Conservation (phyloP, 2,329 filamentous ascomycete genomes). For the Beauveria asiatica region DNA sequence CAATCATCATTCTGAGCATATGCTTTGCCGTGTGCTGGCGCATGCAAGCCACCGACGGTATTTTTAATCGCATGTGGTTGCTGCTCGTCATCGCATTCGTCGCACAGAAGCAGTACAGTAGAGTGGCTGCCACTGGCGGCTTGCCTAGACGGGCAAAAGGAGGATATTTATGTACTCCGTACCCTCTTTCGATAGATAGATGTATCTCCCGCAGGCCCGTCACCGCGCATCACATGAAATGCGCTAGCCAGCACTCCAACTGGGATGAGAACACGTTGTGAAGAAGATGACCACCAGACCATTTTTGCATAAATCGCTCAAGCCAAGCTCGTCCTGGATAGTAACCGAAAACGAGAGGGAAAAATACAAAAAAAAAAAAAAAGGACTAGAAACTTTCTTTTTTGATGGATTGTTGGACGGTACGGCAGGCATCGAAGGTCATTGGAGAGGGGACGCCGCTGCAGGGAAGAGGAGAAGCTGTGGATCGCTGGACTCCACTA, state of each 20-base stretch:
- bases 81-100: too few relatives aligned
- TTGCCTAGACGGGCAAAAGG: too few relatives aligned
- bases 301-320: background rate
- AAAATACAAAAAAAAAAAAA: background rate
- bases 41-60: too few relatives aligned
- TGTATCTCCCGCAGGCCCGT: background rate
- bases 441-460: background rate
- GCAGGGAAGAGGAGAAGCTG: background rate
- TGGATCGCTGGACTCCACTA: background rate
- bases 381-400: background rate
- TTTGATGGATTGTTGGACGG: background rate
- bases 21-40: too few relatives aligned
- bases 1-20: background rate
- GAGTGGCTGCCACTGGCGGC: too few relatives aligned
- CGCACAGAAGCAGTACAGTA: too few relatives aligned
- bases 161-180: too few relatives aligned
- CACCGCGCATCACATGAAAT: background rate
- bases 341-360: background rate
- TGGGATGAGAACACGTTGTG: too few relatives aligned
- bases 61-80: too few relatives aligned
- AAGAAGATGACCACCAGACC: background rate
- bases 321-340: background rate
- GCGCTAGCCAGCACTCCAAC: background rate
- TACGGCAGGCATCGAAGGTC: background rate
- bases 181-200: too few relatives aligned